Conservation (phyloP, 2,329 filamentous ascomycete genomes). For the Fusarium nanum region DNA sequence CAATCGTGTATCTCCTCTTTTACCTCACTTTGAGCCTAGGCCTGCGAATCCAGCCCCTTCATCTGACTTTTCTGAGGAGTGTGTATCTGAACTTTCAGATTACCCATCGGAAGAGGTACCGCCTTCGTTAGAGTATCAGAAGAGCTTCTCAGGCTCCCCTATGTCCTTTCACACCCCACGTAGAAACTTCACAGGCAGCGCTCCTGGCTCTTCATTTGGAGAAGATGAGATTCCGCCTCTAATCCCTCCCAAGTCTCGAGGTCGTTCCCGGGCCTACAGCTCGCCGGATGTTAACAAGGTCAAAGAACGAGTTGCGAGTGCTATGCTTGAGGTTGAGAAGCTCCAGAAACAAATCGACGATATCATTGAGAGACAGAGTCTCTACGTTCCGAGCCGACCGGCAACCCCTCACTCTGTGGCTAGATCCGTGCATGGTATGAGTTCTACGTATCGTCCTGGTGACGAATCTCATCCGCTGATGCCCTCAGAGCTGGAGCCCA, state of each 20-base stretch:
- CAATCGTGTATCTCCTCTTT: conserved; percentile 64
- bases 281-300: conserved; percentile 63
- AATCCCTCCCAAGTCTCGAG: conserved; percentile 58
- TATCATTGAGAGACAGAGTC: conserved; percentile 69
- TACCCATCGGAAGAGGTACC: conserved; percentile 47
- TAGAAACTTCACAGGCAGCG: conserved; percentile 51
- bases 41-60: conserved; percentile 47
- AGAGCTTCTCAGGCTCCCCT: conserved; percentile 58
- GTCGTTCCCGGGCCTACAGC: conserved; percentile 57
- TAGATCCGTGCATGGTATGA: conserved; percentile 49
- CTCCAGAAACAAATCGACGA: conserved; percentile 70
- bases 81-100: conserved; percentile 46
- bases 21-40: conserved; percentile 62
- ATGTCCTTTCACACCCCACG: conserved; percentile 68
- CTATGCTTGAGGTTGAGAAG: conserved; percentile 68
- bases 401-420: conserved; percentile 61
- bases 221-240: conserved; percentile 47
- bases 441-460: conserved; percentile 19
- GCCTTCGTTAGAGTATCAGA: conserved; percentile 51
- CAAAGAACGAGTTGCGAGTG: conserved; percentile 66
- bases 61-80: conserved; percentile 53
- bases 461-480: conserved; percentile 33
- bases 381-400: conserved; percentile 65
- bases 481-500: conserved; percentile 59
- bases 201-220: conserved; percentile 40